These are phyloP conservation scores for Cetradonia linearis DNA, from an alignment of 495 filamentous ascomycete species.

Conservation along the genomic window DNA sequence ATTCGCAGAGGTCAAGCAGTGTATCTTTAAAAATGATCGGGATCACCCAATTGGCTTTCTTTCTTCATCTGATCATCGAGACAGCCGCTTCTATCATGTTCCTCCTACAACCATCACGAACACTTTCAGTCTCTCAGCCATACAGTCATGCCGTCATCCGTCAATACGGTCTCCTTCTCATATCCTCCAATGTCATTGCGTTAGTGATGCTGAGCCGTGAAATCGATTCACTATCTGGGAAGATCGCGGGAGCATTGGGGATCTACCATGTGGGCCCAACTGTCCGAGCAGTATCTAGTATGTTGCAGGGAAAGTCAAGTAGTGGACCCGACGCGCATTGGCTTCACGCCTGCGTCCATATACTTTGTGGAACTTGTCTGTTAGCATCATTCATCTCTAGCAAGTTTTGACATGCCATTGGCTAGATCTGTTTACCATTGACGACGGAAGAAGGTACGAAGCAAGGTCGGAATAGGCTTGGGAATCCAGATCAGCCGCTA, in stretches of 20 bases:
- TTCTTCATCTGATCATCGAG: slow-evolving; percentile 28
- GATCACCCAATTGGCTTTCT: slow-evolving; percentile 18
- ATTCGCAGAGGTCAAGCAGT: not conserved
- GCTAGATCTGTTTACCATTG: not conserved
- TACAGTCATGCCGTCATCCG: slow-evolving; percentile 25
- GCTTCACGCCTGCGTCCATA: slow-evolving; percentile 10
- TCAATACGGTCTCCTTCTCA: slow-evolving; percentile 30
- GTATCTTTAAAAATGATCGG: not conserved
- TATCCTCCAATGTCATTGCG: slow-evolving; percentile 26
- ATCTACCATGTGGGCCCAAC: slow-evolving; percentile 28
- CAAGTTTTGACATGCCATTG: not conserved
- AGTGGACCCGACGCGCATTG: not conserved
- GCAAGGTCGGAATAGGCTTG: not conserved
- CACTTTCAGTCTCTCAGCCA: slow-evolving; percentile 23
- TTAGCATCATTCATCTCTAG: not conserved
- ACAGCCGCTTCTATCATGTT: slow-evolving; percentile 29
- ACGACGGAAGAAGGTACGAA: too few relatives aligned
- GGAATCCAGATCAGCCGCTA: too few relatives aligned
- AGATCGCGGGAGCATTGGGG: slow-evolving; percentile 27
- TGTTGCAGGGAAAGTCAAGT: not conserved
- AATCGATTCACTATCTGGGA: slow-evolving; percentile 21
- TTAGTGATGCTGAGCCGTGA: slow-evolving; percentile 24
- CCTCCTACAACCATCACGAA: slow-evolving; percentile 26
- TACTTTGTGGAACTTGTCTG: not conserved
- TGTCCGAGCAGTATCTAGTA: slow-evolving; percentile 19